Conservation (phyloP, 441 rosid species). For the Caryocar brasiliense region DNA sequence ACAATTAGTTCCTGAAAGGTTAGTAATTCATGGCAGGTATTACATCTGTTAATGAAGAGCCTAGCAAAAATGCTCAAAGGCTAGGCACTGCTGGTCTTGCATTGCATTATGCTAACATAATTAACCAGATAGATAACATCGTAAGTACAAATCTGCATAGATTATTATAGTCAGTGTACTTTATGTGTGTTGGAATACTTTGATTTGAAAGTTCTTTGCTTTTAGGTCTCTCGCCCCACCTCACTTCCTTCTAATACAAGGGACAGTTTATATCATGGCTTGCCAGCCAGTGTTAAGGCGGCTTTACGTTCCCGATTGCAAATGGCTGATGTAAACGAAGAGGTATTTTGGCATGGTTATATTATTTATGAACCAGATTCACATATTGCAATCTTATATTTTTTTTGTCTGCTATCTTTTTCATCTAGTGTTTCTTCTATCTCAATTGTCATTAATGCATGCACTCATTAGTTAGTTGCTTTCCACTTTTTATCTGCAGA, state of each 20-base stretch:
- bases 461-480: neutral
- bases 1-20: conserved; percentile 1
- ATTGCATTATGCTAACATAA: conserved; percentile 81
- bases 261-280: conserved; percentile 62
- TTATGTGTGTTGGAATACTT: neutral
- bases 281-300: conserved; percentile 63
- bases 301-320: conserved; percentile 56
- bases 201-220: neutral
- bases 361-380: neutral
- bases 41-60: conserved; percentile 20
- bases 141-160: conserved; percentile 33
- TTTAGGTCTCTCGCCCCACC: conserved; percentile 68
- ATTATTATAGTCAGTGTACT: neutral
- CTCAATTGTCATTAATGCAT: neutral
- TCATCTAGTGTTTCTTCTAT: neutral
- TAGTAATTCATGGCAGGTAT: conserved; percentile 23
- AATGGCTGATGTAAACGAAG: conserved; percentile 39
- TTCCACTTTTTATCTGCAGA: conserved; percentile 37
- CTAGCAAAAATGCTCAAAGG: conserved; percentile 26
- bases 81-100: conserved; percentile 86
- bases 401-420: neutral
- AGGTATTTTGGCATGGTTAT: conserved; percentile 31
- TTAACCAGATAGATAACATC: conserved; percentile 77
- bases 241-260: conserved; percentile 71
- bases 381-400: neutral